Evolutionary conservation across 768 basidiomycete species (phyloP).

Genomic region (Phaeotremella skinneri): DNA sequence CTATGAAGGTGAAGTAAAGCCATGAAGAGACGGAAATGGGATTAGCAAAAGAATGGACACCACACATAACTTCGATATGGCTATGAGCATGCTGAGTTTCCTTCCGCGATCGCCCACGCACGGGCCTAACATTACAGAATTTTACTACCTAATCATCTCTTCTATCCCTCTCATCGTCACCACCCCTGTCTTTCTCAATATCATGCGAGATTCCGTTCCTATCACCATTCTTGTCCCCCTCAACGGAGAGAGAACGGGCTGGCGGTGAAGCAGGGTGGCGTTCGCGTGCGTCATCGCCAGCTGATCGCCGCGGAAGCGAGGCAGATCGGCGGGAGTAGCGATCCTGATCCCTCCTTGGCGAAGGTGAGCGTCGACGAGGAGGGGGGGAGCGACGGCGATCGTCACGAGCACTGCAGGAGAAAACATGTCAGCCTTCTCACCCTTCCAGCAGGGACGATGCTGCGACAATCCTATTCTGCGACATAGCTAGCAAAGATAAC

Average conservation of each 20-base stretch:
- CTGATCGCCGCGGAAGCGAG: conserved; percentile 2
- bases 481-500: neutral
- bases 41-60: no score
- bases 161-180: conserved; percentile 53
- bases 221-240: conserved; percentile 13
- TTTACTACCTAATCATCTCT: conserved; percentile 27
- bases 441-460: no score
- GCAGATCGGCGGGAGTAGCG: conserved; percentile 41
- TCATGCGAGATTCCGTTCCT: conserved; percentile 17
- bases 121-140: no score
- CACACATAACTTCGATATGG: no score
- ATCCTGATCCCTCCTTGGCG: conserved; percentile 49
- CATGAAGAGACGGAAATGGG: no score
- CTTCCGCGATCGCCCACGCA: no score
- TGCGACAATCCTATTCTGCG: conserved; percentile 52
- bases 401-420: conserved; percentile 55
- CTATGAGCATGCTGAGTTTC: no score
- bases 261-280: conserved; percentile 19
- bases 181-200: conserved; percentile 19
- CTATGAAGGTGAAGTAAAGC: no score
- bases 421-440: neutral
- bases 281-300: neutral
- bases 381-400: conserved; percentile 55
- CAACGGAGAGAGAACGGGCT: conserved; percentile 39
- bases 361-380: conserved; percentile 25